Base-by-base conservation (phyloP, 139 green algal genomes). In the Astrephomene gubernaculifera region DNA sequence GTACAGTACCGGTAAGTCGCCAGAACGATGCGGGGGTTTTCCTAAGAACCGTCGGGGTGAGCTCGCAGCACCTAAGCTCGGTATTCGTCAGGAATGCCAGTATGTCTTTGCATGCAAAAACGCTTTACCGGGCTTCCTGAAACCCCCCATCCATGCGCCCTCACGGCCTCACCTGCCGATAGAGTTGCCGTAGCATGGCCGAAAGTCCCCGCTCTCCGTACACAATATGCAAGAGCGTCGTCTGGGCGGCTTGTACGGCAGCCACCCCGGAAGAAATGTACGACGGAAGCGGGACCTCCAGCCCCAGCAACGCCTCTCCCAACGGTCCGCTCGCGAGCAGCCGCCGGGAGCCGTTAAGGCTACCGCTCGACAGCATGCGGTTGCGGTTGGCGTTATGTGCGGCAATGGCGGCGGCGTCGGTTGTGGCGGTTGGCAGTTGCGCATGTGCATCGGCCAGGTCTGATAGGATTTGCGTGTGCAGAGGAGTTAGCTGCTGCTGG, bases 161-260 rank as follows among this genome's bases (percentile, higher is more conserved):
- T 31, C 67, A 31, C 25, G 3, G 2, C 24, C 74, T 1, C 27
- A 83, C 76, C 76, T 83, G 76, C 27, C 76, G 76, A 39, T 83
- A 83, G 60, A 83, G 60, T 41, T 83, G 76, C 17, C 76, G 60
- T 33, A 83, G 76, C 76, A 83, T 72, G n/a, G 76, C 60, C 39
- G 76, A 61, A 60, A 83, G 29, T 4, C 76, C 76, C 27, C 60
- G 39, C 39, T 83, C 76, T 39, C 60, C 76, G 61, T 83, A 83
- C 41, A 83, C 76, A 27, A 25, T 60, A 2, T 39, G 27, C n/a
- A 73, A 7, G 60, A 83, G 76, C 39, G 19, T 41, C 3, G 17
- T 60, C 76, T 83, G 76, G 17, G 41, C 27, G 7, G 31, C 44
- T 1, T 7, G 2, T 21, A 83, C 57, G 22, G 39, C 60, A 0